Evolutionary conservation across 2,329 filamentous ascomycete species (phyloP).

Genomic region (Tolypocladium paradoxum): DNA sequence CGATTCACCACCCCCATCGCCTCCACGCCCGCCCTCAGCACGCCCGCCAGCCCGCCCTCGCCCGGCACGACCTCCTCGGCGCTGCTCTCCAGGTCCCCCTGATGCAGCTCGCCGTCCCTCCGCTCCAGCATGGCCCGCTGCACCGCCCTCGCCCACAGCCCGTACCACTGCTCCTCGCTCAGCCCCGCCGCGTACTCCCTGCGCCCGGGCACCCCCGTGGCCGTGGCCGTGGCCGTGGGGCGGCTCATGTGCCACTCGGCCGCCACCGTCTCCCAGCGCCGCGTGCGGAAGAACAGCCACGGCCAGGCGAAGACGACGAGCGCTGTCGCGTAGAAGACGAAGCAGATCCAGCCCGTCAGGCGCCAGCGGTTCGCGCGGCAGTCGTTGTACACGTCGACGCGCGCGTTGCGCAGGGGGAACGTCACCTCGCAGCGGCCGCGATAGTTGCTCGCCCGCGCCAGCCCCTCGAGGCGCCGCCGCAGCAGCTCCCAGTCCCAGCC

Average conservation of each 20-base stretch:
- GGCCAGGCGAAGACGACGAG: slow-evolving; percentile 64
- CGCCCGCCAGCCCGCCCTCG: slow-evolving; percentile 29
- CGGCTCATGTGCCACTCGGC: slow-evolving; percentile 42
- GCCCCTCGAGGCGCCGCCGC: slow-evolving; percentile 36
- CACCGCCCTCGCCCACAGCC: slow-evolving; percentile 51
- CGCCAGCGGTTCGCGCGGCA: slow-evolving; percentile 55
- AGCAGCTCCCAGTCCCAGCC: slow-evolving; percentile 51
- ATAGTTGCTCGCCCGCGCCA: slow-evolving; percentile 58
- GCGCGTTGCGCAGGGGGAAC: slow-evolving; percentile 47
- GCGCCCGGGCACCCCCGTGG: slow-evolving; percentile 7
- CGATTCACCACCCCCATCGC: slow-evolving; percentile 42
- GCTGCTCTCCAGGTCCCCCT: slow-evolving; percentile 41
- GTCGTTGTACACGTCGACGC: slow-evolving; percentile 53
- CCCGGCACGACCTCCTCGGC: slow-evolving; percentile 17
- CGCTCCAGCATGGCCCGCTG: slow-evolving; percentile 47
- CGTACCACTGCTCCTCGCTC: slow-evolving; percentile 50
- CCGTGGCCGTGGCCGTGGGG: no score
- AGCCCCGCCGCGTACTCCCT: slow-evolving; percentile 39
- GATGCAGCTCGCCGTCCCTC: slow-evolving; percentile 43
- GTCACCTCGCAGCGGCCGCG: slow-evolving; percentile 46
- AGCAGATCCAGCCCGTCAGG: slow-evolving; percentile 49
- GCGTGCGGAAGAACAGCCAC: slow-evolving; percentile 55
- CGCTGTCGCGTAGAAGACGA: slow-evolving; percentile 56
- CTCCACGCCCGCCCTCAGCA: slow-evolving; percentile 36
- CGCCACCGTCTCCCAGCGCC: slow-evolving; percentile 52